Evolutionary conservation across 768 basidiomycete genomes (phyloP).

Genomic region (Crassisporium funariophilum): DNA sequence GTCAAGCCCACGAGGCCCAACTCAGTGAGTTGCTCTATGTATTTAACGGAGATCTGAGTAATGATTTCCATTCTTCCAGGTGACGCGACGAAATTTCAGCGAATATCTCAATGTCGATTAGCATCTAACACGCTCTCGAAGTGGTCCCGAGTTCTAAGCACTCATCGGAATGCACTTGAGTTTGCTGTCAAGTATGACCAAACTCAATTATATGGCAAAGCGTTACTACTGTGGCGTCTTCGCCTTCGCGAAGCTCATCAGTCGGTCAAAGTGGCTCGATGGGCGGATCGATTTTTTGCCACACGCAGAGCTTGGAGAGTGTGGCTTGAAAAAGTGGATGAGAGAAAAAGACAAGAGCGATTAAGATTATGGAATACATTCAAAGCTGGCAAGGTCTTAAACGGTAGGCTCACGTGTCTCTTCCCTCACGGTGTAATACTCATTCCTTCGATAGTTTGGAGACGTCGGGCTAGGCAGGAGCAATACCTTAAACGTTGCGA

Average conservation of each 20-base stretch:
- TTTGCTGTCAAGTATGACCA: conserved; percentile 25
- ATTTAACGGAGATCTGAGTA: conserved; percentile 1
- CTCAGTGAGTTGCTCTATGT: conserved; percentile 14
- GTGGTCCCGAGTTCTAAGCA: conserved; percentile 24
- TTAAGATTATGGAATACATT: conserved; percentile 21
- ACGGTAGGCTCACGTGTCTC: conserved; percentile 11
- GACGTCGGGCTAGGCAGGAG: conserved; percentile 35
- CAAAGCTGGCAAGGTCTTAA: conserved; percentile 18
- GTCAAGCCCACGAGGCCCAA: conserved; percentile 17
- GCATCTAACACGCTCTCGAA: conserved; percentile 12
- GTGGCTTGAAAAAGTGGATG: conserved; percentile 25
- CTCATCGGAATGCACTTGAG: conserved; percentile 21
- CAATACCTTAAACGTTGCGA: conserved; percentile 47
- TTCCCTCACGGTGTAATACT: neutral
- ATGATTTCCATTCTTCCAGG: conserved; percentile 11
- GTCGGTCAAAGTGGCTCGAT: conserved; percentile 25
- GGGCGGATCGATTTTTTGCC: conserved; percentile 27
- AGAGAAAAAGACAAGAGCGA: conserved; percentile 23
- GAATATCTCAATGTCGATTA: conserved; percentile 18
- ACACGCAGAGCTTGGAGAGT: conserved; percentile 24
- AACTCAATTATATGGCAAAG: conserved; percentile 18
- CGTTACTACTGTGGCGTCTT: conserved; percentile 26
- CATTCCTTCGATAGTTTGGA: conserved; percentile 45
- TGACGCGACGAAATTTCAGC: conserved; percentile 21
- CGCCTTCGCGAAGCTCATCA: conserved; percentile 21